phyloP scores from a whole-genome alignment of 768 basidiomycete species.

The Steccherinum ochraceum region DNA sequence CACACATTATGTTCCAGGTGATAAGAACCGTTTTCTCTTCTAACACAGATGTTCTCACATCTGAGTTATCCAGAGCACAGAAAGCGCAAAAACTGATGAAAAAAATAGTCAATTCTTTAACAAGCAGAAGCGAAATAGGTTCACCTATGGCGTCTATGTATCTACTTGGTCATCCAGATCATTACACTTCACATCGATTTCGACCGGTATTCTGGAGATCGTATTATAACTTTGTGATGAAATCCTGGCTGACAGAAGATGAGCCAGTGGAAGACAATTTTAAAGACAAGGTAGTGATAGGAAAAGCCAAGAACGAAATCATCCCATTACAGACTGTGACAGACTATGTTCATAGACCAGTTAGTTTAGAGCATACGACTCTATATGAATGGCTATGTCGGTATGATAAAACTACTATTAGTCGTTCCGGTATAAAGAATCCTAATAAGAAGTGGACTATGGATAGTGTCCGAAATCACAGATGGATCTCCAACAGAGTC shows the following conservation, averaged over 20 bases:
- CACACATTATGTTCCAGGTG: slow-evolving; percentile 30
- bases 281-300: slow-evolving; percentile 4
- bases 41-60: slow-evolving; percentile 16
- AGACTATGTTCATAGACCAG: slow-evolving; percentile 8
- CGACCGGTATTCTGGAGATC: slow-evolving; percentile 5
- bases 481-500: too few relatives aligned
- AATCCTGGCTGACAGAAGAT: neutral
- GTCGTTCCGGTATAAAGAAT: too few relatives aligned
- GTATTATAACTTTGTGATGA: slow-evolving; percentile 2
- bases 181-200: slow-evolving; percentile 12
- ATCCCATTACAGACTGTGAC: neutral
- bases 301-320: neutral
- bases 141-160: slow-evolving; percentile 12
- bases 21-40: slow-evolving; percentile 19
- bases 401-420: neutral
- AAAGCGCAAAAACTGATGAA: neutral
- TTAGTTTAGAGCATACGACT: slow-evolving; percentile 1
- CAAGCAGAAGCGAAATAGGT: slow-evolving; percentile 5
- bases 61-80: slow-evolving; percentile 5
- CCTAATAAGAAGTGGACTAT: too few relatives aligned
- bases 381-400: slow-evolving; percentile 5
- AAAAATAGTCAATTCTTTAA: slow-evolving; percentile 8
- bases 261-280: neutral
- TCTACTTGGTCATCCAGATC: slow-evolving; percentile 11
- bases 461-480: too few relatives aligned